These are phyloP conservation scores for Aspergillus ellipticus DNA, from an alignment of 495 filamentous ascomycete genomes.

Conservation along the genomic window DNA sequence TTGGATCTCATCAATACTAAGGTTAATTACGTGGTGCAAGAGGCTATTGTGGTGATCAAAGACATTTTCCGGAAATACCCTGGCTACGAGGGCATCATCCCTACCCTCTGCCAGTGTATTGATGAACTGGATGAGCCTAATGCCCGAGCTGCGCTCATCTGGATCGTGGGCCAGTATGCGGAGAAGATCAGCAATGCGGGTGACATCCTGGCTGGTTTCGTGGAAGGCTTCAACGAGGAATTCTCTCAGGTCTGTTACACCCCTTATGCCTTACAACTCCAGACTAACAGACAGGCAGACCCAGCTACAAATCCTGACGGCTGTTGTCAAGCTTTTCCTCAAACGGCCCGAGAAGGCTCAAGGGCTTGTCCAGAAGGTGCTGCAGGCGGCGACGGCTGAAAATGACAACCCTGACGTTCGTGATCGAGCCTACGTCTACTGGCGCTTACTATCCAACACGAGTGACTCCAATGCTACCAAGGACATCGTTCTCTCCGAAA, in stretches of 20 bases:
- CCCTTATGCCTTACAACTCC: not conserved
- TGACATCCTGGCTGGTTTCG: conserved; percentile 80
- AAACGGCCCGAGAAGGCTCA: conserved; percentile 95
- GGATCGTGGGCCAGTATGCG: conserved; percentile 98
- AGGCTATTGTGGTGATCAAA: conserved; percentile 96
- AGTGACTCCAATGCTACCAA: conserved; percentile 83
- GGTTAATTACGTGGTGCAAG: conserved; percentile 98
- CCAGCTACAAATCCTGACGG: conserved; percentile 92
- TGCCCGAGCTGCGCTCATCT: conserved; percentile 87
- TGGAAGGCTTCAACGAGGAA: conserved; percentile 89
- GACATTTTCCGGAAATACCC: conserved; percentile 98
- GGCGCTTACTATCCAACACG: conserved; percentile 81
- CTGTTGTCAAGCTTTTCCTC: conserved; percentile 94
- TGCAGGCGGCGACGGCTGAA: conserved; percentile 87
- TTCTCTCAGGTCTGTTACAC: conserved; percentile 67
- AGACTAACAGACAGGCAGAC: conserved; percentile 49
- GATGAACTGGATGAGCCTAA: conserved; percentile 95
- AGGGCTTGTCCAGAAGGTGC: conserved; percentile 84
- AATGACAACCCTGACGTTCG: conserved; percentile 97
- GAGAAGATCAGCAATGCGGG: conserved; percentile 98
- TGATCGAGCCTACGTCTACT: conserved; percentile 97
- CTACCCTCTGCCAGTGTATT: conserved; percentile 92
- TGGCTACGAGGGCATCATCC: conserved; percentile 96
- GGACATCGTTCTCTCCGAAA: conserved; percentile 88
- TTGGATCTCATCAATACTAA: conserved; percentile 94